Evolutionary conservation across 1,284 basidiomycete species (phyloP).

Genomic region (Amylostereum chailletii): DNA sequence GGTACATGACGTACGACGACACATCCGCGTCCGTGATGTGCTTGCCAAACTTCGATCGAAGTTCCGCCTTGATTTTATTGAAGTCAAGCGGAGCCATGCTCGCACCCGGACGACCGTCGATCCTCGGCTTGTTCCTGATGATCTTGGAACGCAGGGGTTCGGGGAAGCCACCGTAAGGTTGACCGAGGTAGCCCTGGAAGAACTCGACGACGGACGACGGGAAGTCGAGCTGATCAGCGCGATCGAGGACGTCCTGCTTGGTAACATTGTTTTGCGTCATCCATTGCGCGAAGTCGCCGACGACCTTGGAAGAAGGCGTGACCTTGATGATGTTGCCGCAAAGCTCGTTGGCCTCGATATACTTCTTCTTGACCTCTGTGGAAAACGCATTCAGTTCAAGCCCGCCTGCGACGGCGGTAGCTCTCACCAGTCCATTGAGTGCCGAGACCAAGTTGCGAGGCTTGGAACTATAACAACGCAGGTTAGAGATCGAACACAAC

Average conservation of each 20-base stretch:
- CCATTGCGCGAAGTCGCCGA: constrained; percentile 98
- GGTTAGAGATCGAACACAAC: constrained; percentile 4
- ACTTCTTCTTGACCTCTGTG: constrained; percentile 95
- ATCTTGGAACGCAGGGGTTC: constrained; percentile 89
- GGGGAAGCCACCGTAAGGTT: constrained; percentile 97
- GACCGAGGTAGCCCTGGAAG: constrained; percentile 97
- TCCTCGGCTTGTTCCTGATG: constrained; percentile 90
- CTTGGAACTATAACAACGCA: constrained; percentile 76
- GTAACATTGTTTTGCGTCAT: constrained; percentile 94
- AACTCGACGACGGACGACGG: constrained; percentile 94
- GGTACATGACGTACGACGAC: constrained; percentile 93
- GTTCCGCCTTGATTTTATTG: constrained; percentile 90
- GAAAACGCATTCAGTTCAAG: constrained; percentile 9
- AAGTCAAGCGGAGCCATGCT: constrained; percentile 87
- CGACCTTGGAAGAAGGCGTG: constrained; percentile 98
- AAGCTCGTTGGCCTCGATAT: constrained; percentile 94
- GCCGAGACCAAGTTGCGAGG: constrained; percentile 92
- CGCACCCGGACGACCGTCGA: constrained; percentile 89
- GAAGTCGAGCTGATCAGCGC: constrained; percentile 92
- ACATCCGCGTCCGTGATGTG: constrained; percentile 92
- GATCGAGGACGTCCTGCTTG: constrained; percentile 80
- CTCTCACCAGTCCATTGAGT: constrained; percentile 84
- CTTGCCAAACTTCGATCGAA: constrained; percentile 91
- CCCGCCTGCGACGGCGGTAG: constrained; percentile 6
- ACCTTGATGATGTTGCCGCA: constrained; percentile 99